These are phyloP conservation scores for Termitomyces eurrhizus DNA, from an alignment of 768 basidiomycete genomes.

Conservation along the genomic window DNA sequence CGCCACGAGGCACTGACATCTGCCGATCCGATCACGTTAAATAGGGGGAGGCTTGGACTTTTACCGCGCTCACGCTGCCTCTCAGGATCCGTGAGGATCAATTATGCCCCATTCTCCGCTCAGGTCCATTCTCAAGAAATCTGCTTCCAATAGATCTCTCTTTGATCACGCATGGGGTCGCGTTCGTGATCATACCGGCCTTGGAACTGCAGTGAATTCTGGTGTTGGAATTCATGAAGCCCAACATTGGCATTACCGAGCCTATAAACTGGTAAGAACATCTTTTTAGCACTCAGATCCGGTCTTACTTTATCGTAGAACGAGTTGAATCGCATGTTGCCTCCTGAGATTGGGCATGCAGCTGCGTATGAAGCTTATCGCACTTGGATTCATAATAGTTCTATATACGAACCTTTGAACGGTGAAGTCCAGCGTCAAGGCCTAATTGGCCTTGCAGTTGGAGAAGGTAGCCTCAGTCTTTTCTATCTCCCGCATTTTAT, in stretches of 20 bases:
- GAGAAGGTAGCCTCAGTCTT: conserved; percentile 49
- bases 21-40: conserved; percentile 12
- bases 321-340: conserved; percentile 46
- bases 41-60: conserved; percentile 62
- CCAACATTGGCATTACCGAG: conserved; percentile 58
- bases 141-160: conserved; percentile 47
- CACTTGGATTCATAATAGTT: conserved; percentile 56
- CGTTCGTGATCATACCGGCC: conserved; percentile 37
- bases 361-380: conserved; percentile 78
- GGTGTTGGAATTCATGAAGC: conserved; percentile 62
- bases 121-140: conserved; percentile 15
- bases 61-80: conserved; percentile 58
- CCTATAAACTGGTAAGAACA: conserved; percentile 51
- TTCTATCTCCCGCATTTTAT: conserved; percentile 2
- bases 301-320: conserved; percentile 32
- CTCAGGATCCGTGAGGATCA: conserved; percentile 51
- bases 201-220: conserved; percentile 24
- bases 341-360: conserved; percentile 67
- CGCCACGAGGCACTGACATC: conserved; percentile 17
- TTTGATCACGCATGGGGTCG: conserved; percentile 51
- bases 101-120: conserved; percentile 7
- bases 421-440: conserved; percentile 62
- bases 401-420: conserved; percentile 51
- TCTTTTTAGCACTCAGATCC: not conserved
- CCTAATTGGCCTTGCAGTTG: conserved; percentile 63